Conservation (phyloP, 345 rosid genomes). For the Camelina neglecta region DNA sequence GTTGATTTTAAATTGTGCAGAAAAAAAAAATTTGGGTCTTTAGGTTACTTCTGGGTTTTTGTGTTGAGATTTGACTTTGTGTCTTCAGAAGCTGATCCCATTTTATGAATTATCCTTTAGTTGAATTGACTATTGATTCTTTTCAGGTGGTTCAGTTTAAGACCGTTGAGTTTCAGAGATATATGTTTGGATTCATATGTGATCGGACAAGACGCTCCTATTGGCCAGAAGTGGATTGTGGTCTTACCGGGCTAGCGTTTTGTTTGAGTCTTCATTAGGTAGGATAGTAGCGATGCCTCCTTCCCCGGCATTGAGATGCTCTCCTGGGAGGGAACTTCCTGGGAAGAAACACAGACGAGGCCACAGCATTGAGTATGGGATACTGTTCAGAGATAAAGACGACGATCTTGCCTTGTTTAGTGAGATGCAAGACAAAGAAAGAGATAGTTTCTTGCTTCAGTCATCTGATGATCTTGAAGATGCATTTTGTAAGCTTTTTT, state of each 20-base stretch:
- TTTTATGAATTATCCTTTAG: not conserved
- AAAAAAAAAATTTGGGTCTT: not conserved
- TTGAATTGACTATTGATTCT: conserved; percentile 6
- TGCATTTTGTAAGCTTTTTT: conserved; percentile 66
- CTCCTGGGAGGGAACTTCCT: conserved; percentile 73
- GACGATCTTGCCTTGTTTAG: conserved; percentile 90
- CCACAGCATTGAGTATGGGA: conserved; percentile 71
- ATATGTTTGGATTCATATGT: conserved; percentile 32
- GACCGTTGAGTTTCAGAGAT: conserved; percentile 15
- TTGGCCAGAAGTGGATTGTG: conserved; percentile 36
- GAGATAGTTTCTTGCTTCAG: conserved; percentile 83
- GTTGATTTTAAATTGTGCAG: not conserved
- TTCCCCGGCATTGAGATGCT: conserved; percentile 78
- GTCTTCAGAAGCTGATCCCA: conserved; percentile 20
- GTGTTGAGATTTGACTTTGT: conserved; percentile 31
- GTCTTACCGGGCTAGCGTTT: conserved; percentile 19
- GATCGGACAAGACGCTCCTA: conserved; percentile 27
- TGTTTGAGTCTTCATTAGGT: conserved; percentile 12
- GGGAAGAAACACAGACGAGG: conserved; percentile 74
- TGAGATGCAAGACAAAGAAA: conserved; percentile 88
- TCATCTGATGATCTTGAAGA: conserved; percentile 82
- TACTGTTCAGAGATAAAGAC: conserved; percentile 69
- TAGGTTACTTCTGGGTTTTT: conserved; percentile 25
- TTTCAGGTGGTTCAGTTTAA: conserved; percentile 36
- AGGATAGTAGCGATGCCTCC: conserved; percentile 72